Base-by-base conservation (phyloP, 2,329 filamentous ascomycete species). In the Chrysoporthe cubensis region DNA sequence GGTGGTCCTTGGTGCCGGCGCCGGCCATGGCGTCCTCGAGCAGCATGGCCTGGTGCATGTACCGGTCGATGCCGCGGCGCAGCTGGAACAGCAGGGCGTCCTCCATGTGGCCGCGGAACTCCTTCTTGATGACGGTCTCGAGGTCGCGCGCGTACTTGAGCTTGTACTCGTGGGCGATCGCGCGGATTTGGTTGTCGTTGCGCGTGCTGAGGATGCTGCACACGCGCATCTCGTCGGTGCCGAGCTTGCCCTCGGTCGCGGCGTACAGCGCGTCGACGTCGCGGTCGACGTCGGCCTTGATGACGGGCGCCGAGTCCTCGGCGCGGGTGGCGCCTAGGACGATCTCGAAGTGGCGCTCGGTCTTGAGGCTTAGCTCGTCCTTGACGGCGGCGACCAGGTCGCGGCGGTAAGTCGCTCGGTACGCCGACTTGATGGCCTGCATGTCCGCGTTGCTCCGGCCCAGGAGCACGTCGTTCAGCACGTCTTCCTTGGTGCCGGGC, bases 71-170 rank as follows among this genome's bases (percentile, higher is more conserved):
- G 2, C 92, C 95, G 14, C 90, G 84, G 13, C 86, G 86, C n/a
- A 97, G 82, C 78, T 97, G 93, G 76, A 89, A 89, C 37, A 96
- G 80, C 0, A 98, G 85, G 0, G 93, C 93, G 18, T 92, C 87
- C 77, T 94, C 85, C 94, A 98, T 97, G 76, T 98, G 95, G 0
- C 95, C 95, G 0, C 90, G 92, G 79, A 97, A 97, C 74, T 96
- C 89, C 81, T 90, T 69, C 70, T 88, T 88, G 73, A 98, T 88
- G 62, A 93, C 89, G 44, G 88, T 86, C 71, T 93, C 89, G 1
- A 98, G 83, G 14, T 87, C 82, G 50, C 85, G 86, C 26, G 89
- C 87, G 77, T 94, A 96, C 70, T 89, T 90, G 64, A 88, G 83
- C 73, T 89, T 84, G 80, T 97, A 98, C 0, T 88, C 85, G 64